Base-by-base conservation (phyloP, 768 basidiomycete species). In the Boletus fagicola region DNA sequence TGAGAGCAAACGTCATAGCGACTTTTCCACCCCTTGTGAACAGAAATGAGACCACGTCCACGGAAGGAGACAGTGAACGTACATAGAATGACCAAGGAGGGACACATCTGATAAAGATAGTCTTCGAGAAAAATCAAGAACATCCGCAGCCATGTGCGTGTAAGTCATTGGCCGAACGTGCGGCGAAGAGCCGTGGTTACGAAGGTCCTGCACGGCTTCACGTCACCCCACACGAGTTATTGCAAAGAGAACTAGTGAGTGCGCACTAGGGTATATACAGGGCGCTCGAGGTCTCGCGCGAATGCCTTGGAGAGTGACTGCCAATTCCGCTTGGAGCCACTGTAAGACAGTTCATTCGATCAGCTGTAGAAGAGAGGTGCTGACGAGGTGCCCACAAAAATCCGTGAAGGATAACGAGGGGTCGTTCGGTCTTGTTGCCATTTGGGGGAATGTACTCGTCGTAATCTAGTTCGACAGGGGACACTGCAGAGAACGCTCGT, bases 241-340 rank as follows among this genome's bases (percentile, higher is more conserved):
- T 30, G 24, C 30, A 11, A 26, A 47, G n/a, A 26, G 26, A 35
- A 51, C 16, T 1, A 12, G 6, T 7, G 12, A 16, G 0, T 2
- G 70, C 79, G 62, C 56, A 87, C 93, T 40, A 96, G 72, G 3
- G 87, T 77, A 65, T 92, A 94, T 20, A 96, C 79, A 2, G 89
- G 85, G 56, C 85, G 77, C 3, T 78, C 71, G 1, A 92, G 76
- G 50, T 84, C 82, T 33, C 78, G 76, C n/a, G 81, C 76, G 58
- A 97, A 85, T 0, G 84, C 83, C 63, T 90, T 92, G 7, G 89
- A 82, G 5, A 96, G 77, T 0, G 90, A 90, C 6, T 81, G 76
- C 92, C 92, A 97, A 68, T 96, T 96, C 57, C 93, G 83, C 68
- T 94, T 94, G 39, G 87, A 92, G 0, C 92, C 93, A 62, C 91